Percentiles rank a stretch among this genome's conserved stretches.
phyloP scores from a whole-genome alignment of 306 rosid genomes.

The Vigna hirtella region DNA sequence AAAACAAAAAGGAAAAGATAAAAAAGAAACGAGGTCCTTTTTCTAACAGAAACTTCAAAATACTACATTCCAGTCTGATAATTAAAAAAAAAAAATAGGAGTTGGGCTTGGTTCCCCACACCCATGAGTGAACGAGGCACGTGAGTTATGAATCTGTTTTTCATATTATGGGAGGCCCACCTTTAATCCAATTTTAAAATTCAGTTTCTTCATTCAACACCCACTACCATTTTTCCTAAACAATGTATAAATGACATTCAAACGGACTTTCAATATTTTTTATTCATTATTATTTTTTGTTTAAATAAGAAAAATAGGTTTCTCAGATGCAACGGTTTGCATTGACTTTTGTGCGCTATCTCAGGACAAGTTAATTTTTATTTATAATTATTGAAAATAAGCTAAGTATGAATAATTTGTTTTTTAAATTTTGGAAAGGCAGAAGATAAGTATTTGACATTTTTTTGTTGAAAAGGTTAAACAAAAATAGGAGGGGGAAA shows the following conservation, averaged over 20 bases:
- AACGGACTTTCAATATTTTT: too few species aligned
- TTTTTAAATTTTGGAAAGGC: neutral
- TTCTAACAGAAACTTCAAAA: too few species aligned
- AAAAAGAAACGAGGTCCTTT: too few species aligned
- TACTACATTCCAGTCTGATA: too few species aligned
- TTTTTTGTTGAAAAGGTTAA: neutral
- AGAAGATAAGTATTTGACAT: neutral
- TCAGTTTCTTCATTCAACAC: neutral
- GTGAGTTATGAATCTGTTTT: conserved; percentile 17
- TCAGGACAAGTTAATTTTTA: neutral
- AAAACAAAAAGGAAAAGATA: too few species aligned
- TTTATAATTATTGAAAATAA: neutral
- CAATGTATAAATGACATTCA: neutral
- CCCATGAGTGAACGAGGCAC: conserved; percentile 31
- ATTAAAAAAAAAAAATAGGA: neutral
- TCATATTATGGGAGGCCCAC: neutral
- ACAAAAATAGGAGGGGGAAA: neutral
- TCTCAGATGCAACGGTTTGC: neutral
- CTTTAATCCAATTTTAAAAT: neutral
- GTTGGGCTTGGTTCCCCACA: neutral
- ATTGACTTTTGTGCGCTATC: neutral
- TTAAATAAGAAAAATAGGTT: too few species aligned
- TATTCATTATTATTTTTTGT: too few species aligned
- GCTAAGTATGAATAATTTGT: neutral
- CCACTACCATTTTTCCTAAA: neutral